Percentiles rank a stretch among this genome's conserved stretches.
phyloP scores from a whole-genome alignment of 306 rosid species.

The Begonia fuchsioides region DNA sequence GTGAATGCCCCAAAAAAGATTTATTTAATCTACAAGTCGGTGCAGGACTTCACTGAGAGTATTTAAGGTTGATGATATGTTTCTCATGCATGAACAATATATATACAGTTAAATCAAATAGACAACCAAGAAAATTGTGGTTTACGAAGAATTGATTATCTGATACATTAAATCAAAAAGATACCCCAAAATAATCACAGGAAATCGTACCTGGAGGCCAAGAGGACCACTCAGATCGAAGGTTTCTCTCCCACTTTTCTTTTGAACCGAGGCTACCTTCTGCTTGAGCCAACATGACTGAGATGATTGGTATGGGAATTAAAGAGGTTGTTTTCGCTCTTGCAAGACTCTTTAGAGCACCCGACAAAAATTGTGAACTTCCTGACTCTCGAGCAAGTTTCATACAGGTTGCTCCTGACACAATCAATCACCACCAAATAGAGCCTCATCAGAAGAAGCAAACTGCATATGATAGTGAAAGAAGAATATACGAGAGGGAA shows the following conservation, averaged over 20 bases:
- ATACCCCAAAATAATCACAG: not conserved
- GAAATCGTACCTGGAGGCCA: constrained; percentile 82
- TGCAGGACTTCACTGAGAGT: too few relatives aligned
- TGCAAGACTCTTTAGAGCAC: constrained; percentile 46
- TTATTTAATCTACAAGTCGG: too few relatives aligned
- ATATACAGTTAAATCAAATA: too few relatives aligned
- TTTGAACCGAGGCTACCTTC: constrained; percentile 76
- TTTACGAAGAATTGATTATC: too few relatives aligned
- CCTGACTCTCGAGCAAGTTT: constrained; percentile 44
- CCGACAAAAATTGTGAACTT: constrained; percentile 27
- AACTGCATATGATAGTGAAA: too few relatives aligned
- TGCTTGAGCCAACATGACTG: constrained; percentile 63
- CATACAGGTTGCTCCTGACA: constrained; percentile 63
- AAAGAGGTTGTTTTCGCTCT: constrained; percentile 37
- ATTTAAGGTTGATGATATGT: too few relatives aligned
- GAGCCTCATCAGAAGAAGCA: too few relatives aligned
- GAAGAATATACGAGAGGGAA: too few relatives aligned
- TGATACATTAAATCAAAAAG: too few relatives aligned
- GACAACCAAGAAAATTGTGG: too few relatives aligned
- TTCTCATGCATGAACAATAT: too few relatives aligned
- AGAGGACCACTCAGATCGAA: constrained; percentile 59
- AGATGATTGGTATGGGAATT: constrained; percentile 51
- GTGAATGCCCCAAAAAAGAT: too few relatives aligned
- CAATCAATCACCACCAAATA: constrained; percentile 4
- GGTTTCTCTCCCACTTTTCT: constrained; percentile 62